Conservation (phyloP, 1,284 basidiomycete genomes). For the Naganishia liquefaciens region DNA sequence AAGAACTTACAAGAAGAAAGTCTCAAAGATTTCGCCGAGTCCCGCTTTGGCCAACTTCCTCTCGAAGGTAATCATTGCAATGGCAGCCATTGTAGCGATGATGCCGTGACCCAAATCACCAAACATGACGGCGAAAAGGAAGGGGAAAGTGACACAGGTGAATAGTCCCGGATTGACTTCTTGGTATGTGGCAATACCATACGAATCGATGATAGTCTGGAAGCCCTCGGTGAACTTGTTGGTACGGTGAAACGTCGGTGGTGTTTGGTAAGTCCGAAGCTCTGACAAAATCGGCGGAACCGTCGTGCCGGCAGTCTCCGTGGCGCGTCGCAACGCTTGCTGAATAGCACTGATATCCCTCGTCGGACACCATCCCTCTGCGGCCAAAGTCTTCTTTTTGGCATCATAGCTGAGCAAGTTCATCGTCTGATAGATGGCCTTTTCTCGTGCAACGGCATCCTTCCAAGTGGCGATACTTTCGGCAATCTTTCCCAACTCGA, state of each 20-base stretch:
- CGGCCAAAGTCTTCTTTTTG: conserved; percentile 89
- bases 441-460: conserved; percentile 92
- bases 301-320: conserved; percentile 89
- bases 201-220: conserved; percentile 97
- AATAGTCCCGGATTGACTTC: conserved; percentile 97
- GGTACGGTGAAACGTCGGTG: conserved; percentile 92
- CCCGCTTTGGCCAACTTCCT: conserved; percentile 72
- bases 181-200: conserved; percentile 92
- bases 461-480: conserved; percentile 88
- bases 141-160: conserved; percentile 93
- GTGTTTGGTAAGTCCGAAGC: conserved; percentile 82
- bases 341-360: conserved; percentile 86
- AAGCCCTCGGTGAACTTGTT: conserved; percentile 98
- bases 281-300: conserved; percentile 92
- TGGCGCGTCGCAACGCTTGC: conserved; percentile 85
- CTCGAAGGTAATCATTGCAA: conserved; percentile 84
- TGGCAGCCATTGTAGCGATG: conserved; percentile 74
- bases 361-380: conserved; percentile 97
- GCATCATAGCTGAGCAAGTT: conserved; percentile 95
- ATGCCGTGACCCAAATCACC: conserved; percentile 96
- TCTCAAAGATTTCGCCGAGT: conserved; percentile 65
- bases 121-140: conserved; percentile 99
- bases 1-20: conserved; percentile 63
- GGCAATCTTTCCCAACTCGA: conserved; percentile 81
- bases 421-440: conserved; percentile 89